phyloP scores from a whole-genome alignment of 2,329 filamentous ascomycete species.

The Chaetothyriales sp. region DNA sequence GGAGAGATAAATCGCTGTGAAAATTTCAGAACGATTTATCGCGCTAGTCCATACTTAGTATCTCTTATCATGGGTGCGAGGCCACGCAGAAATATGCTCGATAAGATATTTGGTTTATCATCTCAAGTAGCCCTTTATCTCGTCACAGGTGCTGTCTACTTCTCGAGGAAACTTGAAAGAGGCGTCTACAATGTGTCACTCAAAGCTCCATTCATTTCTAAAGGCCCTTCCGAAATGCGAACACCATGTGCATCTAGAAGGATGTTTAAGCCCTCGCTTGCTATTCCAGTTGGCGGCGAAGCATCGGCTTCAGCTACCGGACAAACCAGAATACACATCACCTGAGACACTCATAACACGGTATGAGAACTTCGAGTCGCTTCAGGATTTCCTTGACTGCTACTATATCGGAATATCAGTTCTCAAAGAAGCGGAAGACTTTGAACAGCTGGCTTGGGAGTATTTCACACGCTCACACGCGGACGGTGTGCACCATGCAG shows the following conservation, averaged over 20 bases:
- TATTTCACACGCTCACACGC: conserved; percentile 54
- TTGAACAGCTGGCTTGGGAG: conserved; percentile 56
- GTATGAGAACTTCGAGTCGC: conserved; percentile 54
- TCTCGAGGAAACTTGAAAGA: too few relatives aligned
- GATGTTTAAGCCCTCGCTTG: conserved; percentile 52
- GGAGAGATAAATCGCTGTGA: too few relatives aligned
- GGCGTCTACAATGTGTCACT: conserved; percentile 40
- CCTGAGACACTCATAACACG: conserved; percentile 45
- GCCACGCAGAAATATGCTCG: too few relatives aligned
- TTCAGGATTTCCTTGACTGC: conserved; percentile 62
- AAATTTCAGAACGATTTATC: too few relatives aligned
- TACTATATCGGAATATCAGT: conserved; percentile 68
- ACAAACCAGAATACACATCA: conserved; percentile 45
- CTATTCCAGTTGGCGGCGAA: conserved; percentile 55
- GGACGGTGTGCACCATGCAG: conserved; percentile 57
- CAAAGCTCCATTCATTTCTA: conserved; percentile 46
- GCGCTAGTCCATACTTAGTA: too few relatives aligned
- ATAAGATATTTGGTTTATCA: too few relatives aligned
- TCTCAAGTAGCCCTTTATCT: too few relatives aligned
- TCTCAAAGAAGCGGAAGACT: conserved; percentile 51
- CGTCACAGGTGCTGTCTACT: too few relatives aligned
- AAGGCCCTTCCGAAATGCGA: conserved; percentile 62
- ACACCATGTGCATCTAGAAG: conserved; percentile 70
- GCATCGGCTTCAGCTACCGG: conserved; percentile 51
- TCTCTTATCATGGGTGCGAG: too few relatives aligned